Base-by-base conservation (phyloP, 306 rosid genomes). In the Prunus davidiana region DNA sequence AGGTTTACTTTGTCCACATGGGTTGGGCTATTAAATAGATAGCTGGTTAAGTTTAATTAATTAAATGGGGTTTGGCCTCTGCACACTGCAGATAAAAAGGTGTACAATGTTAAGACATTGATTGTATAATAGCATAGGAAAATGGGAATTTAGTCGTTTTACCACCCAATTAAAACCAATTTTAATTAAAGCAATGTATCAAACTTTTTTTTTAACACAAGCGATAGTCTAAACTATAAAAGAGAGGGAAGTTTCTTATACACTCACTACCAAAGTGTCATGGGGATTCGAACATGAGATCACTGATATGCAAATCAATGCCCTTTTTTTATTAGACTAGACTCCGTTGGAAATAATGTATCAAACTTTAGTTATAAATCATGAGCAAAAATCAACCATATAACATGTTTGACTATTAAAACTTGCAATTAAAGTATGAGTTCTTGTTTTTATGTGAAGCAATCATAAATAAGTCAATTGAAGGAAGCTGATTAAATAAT, bases 1-100 rank as follows among this genome's bases (percentile, higher is more conserved):
- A 86, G 86, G 78, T 71, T 61, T 74, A 79, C 84, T 80, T 83
- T 91, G 74, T 87, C 84, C 80, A 77, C 76, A 82, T 79, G 87
- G 78, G 85, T 67, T 81, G 57, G 57, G 78, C 74, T 79, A 82
- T 85, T 84, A 80, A 76, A 83, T 87, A 76, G 55, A 80, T 76
- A 84, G 68, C 81, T 78, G 74, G 85, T 78, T 60, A 70, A 79
- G 75, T 81, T 46, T 14, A 20, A 15, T 69, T 52, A 57, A 73
- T 38, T 38, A 38, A 38, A 51, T 67, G 20, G 83, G 24, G 22
- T 66, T 43, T 38, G 1, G 43, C 43, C 43, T 38, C 43, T 38
- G 43, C 43, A 6, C 9, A 38, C 43, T 14, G n/a, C 67, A 6
- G n/a, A 62, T 18, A 32, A 64, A 34, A 32, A 18, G 24, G 32